Conservation (phyloP, 2,329 filamentous ascomycete genomes). For the Fusarium keratoplasticum region DNA sequence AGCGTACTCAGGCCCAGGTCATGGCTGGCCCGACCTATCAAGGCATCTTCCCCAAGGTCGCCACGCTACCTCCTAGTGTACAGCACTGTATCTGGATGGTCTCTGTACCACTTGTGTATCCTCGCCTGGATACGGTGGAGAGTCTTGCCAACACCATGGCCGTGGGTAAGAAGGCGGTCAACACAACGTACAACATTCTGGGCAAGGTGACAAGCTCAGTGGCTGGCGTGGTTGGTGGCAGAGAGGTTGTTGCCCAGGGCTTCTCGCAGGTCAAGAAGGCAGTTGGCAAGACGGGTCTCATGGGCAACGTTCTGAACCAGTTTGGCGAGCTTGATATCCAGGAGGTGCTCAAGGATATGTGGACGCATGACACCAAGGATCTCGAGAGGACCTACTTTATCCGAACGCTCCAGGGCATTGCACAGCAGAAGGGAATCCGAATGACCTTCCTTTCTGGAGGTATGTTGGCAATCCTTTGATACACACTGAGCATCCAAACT, state of each 20-base stretch:
- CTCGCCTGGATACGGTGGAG: constrained; percentile 90
- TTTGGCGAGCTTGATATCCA: constrained; percentile 96
- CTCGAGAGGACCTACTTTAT: constrained; percentile 97
- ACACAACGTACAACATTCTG: constrained; percentile 94
- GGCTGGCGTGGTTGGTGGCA: constrained; percentile 94
- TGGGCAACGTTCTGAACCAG: constrained; percentile 95
- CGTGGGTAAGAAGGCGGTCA: constrained; percentile 96
- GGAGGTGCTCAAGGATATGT: constrained; percentile 94
- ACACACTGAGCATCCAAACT: constrained; percentile 22
- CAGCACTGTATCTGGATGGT: constrained; percentile 98
- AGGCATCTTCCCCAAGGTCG: constrained; percentile 95
- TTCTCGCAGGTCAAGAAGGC: constrained; percentile 97
- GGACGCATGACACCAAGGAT: constrained; percentile 98
- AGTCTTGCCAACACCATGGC: constrained; percentile 91
- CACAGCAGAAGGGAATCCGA: constrained; percentile 92
- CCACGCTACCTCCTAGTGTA: constrained; percentile 87
- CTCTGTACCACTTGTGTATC: constrained; percentile 90
- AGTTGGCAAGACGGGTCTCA: constrained; percentile 92
- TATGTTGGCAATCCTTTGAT: constrained; percentile 52
- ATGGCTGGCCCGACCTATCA: constrained; percentile 98
- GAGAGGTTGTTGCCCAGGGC: constrained; percentile 90
- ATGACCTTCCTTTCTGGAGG: constrained; percentile 97
- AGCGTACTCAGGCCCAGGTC: constrained; percentile 89
- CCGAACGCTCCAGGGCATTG: constrained; percentile 92
- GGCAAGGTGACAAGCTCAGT: constrained; percentile 96